phyloP scores from a whole-genome alignment of 2,329 filamentous ascomycete genomes.

The Bisporella sp. region DNA sequence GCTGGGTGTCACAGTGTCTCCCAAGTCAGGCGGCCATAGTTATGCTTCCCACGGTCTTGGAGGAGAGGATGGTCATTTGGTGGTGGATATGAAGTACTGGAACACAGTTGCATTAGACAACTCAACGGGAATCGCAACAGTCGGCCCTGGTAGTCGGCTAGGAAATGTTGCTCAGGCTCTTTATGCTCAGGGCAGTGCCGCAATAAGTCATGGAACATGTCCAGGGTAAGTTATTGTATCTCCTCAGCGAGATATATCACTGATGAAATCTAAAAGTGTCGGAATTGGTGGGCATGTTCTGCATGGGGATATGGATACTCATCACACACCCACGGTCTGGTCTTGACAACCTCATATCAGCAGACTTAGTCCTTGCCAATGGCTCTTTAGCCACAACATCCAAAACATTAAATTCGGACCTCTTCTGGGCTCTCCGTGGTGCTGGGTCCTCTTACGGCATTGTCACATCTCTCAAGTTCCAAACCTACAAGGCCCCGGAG shows the following conservation, averaged over 20 bases:
- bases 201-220: too few species aligned
- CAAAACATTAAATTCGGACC: not conserved
- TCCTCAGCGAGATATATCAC: too few species aligned
- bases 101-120: slow-evolving; percentile 46
- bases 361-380: not conserved
- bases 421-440: not conserved
- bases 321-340: not conserved
- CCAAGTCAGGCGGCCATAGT: slow-evolving; percentile 46
- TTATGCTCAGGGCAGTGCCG: not conserved
- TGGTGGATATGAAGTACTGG: slow-evolving; percentile 48
- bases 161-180: slow-evolving; percentile 34
- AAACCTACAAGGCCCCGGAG: not conserved
- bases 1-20: slow-evolving; percentile 37
- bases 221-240: too few species aligned
- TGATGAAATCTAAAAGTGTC: too few species aligned
- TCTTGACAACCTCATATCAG: not conserved
- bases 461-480: not conserved
- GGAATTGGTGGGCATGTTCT: not conserved
- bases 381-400: not conserved
- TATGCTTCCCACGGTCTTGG: slow-evolving; percentile 41
- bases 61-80: slow-evolving; percentile 43
- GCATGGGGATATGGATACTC: not conserved
- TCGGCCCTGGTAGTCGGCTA: slow-evolving; percentile 35
- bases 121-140: slow-evolving; percentile 15
- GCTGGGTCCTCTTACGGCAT: not conserved